Base-by-base conservation (phyloP, 352 stramenopile species). In the Phytophthora fragariae region DNA sequence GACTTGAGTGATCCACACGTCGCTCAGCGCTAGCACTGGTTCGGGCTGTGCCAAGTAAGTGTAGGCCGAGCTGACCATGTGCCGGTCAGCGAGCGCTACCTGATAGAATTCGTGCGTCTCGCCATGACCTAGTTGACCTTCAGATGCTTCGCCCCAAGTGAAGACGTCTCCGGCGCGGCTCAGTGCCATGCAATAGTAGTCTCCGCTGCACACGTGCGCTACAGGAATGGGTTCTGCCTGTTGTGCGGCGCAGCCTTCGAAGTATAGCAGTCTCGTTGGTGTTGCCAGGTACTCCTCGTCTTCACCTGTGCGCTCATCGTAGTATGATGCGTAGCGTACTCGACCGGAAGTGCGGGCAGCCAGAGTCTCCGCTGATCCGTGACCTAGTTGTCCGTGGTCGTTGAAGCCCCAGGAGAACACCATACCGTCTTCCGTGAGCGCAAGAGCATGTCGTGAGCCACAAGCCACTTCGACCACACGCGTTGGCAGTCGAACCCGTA, bases 341-440 rank as follows among this genome's bases (percentile, higher is more conserved):
- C 57, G 44, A 5, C 82, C 81, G 1, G 62, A 72, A 0, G 84
- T 84, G 6, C 85, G 79, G 2, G 84, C 85, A 15, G 74, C 56
- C 5, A 94, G 63, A 11, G 83, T 90, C 17, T 77, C 71, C 2
- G 73, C 50, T 29, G 80, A 68, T n/a, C 85, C 84, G 50, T 94
- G 88, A 3, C 88, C 88, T 2, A 92, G 77, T 53, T 94, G 88
- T 5, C 88, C 88, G 68, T 94, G 88, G 61, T 92, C 85, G 67
- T 92, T 92, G 15, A 92, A 93, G 0, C 88, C 88, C 88, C 88
- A 94, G 0, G 85, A 92, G 56, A 88, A 83, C 2, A 94, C 75
- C 68, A 92, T 88, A 1, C 84, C 84, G 15, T 88, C 74, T 7
- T 75, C 29, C 1, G 81, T 89, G 44, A 92, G 71, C 15, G 81